Conservation (phyloP, 2,329 filamentous ascomycete species). For the Nigrospora osmanthi region DNA sequence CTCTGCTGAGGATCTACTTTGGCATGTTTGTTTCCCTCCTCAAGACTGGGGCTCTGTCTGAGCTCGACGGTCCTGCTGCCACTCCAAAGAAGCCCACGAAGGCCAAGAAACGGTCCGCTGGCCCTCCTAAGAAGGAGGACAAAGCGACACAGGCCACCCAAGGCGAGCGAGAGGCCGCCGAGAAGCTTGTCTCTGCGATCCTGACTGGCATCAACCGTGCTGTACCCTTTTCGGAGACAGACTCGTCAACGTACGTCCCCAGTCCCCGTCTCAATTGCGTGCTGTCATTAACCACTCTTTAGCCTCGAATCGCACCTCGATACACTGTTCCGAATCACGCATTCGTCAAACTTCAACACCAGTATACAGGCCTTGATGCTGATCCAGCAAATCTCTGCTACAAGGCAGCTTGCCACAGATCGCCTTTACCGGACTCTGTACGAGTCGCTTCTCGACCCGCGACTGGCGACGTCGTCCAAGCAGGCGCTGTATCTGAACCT, state of each 20-base stretch:
- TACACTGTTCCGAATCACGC: constrained; percentile 90
- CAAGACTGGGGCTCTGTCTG: constrained; percentile 46
- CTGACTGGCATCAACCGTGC: constrained; percentile 93
- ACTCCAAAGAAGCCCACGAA: constrained; percentile 31
- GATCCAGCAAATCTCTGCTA: constrained; percentile 82
- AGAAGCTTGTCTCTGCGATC: constrained; percentile 88
- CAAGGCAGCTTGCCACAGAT: constrained; percentile 75
- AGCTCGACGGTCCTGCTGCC: constrained; percentile 28
- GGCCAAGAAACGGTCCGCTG: constrained; percentile 31
- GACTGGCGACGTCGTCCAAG: constrained; percentile 84
- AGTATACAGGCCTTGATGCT: constrained; percentile 91
- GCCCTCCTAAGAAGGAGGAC: constrained; percentile 21
- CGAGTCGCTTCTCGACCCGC: constrained; percentile 86
- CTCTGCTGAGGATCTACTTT: constrained; percentile 87
- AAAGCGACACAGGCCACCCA: constrained; percentile 20
- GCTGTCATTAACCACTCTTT: constrained; percentile 12
- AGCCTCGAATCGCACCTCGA: constrained; percentile 84
- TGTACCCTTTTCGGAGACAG: constrained; percentile 81
- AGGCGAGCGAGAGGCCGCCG: constrained; percentile 62
- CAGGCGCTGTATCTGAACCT: constrained; percentile 93
- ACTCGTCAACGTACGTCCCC: constrained; percentile 58
- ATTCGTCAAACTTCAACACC: constrained; percentile 98
- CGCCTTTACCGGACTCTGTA: constrained; percentile 94
- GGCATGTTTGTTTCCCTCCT: constrained; percentile 76
- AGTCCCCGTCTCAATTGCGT: background rate